phyloP scores from a whole-genome alignment of 2,329 filamentous ascomycete genomes.

The Penicillium digitatum region DNA sequence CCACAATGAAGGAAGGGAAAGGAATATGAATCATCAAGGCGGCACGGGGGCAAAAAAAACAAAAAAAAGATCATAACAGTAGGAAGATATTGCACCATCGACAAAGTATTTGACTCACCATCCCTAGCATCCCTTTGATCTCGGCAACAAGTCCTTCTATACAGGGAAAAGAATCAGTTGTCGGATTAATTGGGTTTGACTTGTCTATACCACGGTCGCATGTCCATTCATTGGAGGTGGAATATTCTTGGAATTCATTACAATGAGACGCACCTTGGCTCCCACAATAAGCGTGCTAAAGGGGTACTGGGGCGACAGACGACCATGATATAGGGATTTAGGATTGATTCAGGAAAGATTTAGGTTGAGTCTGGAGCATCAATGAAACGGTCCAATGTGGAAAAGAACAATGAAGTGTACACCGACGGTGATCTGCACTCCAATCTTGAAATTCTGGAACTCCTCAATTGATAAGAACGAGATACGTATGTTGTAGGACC shows the following conservation, averaged over 20 bases:
- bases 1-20: background rate
- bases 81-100: conserved; percentile 22
- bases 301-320: conserved; percentile 17
- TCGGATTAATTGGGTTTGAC: background rate
- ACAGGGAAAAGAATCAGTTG: background rate
- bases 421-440: conserved; percentile 5
- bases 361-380: background rate
- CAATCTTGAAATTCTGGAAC: background rate
- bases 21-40: conserved; percentile 22
- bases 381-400: background rate
- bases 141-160: conserved; percentile 17
- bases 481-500: background rate
- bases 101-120: conserved; percentile 27
- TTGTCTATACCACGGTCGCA: conserved; percentile 1
- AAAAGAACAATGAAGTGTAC: background rate
- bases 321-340: conserved; percentile 8
- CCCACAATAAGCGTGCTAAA: conserved; percentile 32
- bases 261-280: conserved; percentile 29
- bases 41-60: conserved; percentile 21
- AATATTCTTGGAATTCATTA: background rate
- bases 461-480: background rate
- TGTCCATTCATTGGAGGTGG: background rate
- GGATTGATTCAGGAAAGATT: background rate
- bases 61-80: conserved; percentile 4
- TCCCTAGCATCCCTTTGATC: conserved; percentile 20